These are phyloP conservation scores for Moringa oleifera DNA, from an alignment of 345 rosid species.

Conservation along the genomic window DNA sequence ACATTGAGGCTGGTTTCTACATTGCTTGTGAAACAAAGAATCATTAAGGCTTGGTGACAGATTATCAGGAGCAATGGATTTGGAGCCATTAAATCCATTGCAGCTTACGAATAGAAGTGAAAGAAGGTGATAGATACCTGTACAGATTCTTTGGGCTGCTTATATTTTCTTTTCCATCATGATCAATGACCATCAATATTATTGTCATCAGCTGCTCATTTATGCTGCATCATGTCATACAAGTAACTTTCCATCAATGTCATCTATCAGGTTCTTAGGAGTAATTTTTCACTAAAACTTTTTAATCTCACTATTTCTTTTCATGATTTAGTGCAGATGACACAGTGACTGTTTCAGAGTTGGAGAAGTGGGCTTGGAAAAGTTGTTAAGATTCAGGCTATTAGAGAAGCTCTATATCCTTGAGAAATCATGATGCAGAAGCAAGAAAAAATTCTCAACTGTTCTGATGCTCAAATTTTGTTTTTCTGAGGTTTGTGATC, in stretches of 20 bases:
- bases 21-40: not conserved
- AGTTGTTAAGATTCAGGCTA: slow-evolving; percentile 67
- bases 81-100: not conserved
- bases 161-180: too few relatives aligned
- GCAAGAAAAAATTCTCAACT: slow-evolving; percentile 28
- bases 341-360: slow-evolving; percentile 72
- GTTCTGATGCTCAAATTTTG: not conserved
- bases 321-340: slow-evolving; percentile 47
- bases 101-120: too few relatives aligned
- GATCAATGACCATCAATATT: not conserved
- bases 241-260: not conserved
- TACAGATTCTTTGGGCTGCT: too few relatives aligned
- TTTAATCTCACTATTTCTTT: not conserved
- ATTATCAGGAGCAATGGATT: not conserved
- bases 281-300: slow-evolving; percentile 7
- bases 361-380: slow-evolving; percentile 80
- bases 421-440: too few relatives aligned
- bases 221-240: not conserved
- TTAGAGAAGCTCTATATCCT: slow-evolving; percentile 76
- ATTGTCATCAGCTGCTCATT: not conserved
- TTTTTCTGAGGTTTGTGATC: slow-evolving; percentile 7
- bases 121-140: too few relatives aligned
- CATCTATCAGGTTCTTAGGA: not conserved
- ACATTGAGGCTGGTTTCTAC: too few relatives aligned
- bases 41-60: not conserved